A percentile compares a stretch with the other conserved stretches of the same genome.
Evolutionary conservation across 768 basidiomycete genomes (phyloP).

Genomic region (Tylopilus subfusipes): DNA sequence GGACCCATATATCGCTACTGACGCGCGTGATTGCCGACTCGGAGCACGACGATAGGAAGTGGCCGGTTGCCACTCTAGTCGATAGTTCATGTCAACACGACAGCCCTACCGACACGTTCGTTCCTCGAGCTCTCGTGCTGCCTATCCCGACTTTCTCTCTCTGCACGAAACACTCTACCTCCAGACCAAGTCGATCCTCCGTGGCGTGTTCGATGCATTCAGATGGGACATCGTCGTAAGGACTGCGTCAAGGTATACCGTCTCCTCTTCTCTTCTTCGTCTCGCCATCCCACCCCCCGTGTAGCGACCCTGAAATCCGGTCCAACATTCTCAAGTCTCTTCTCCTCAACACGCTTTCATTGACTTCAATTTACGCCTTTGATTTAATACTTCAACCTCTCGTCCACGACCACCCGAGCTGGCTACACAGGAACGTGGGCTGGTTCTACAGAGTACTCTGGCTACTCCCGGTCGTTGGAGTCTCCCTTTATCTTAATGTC

Average conservation of each 20-base stretch:
- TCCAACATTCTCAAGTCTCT: slow-evolving; percentile 72
- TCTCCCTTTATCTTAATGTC: slow-evolving; percentile 81
- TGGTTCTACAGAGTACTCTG: slow-evolving; percentile 77
- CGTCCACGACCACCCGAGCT: slow-evolving; percentile 56
- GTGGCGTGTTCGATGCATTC: slow-evolving; percentile 67
- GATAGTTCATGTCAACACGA: slow-evolving; percentile 24
- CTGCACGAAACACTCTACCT: slow-evolving; percentile 55
- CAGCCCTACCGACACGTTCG: slow-evolving; percentile 2
- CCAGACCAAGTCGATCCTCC: slow-evolving; percentile 55
- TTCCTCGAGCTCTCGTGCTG: slow-evolving; percentile 40
- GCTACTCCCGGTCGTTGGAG: slow-evolving; percentile 72
- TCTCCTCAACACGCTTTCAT: slow-evolving; percentile 65
- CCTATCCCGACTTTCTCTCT: slow-evolving; percentile 71
- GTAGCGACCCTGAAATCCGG: slow-evolving; percentile 74
- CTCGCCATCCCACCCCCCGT: slow-evolving; percentile 10
- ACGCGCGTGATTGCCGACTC: background rate
- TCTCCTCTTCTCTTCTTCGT: slow-evolving; percentile 5
- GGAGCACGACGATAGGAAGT: slow-evolving; percentile 1
- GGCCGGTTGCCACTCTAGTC: slow-evolving; percentile 9
- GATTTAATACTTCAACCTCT: slow-evolving; percentile 69
- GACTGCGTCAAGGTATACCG: slow-evolving; percentile 54
- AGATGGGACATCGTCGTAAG: slow-evolving; percentile 65
- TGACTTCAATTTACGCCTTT: slow-evolving; percentile 73
- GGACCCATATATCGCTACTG: too few relatives aligned
- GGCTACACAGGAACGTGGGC: slow-evolving; percentile 69